phyloP scores from a whole-genome alignment of 257 asterid genomes.

The Solanum arcanum region DNA sequence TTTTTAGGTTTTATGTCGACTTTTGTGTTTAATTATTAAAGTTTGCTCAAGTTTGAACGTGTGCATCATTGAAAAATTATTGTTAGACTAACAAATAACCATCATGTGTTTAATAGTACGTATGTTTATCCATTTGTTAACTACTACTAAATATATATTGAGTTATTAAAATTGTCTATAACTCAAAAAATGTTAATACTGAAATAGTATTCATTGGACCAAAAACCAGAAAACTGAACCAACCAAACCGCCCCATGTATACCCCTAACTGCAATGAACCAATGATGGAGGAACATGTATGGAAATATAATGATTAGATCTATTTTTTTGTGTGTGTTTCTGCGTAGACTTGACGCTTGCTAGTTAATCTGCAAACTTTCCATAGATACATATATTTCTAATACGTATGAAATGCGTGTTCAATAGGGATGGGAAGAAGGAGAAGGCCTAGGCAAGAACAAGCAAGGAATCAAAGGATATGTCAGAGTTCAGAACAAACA shows the following conservation, averaged over 20 bases:
- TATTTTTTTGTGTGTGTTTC: not conserved
- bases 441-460: constrained; percentile 93
- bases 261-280: not conserved
- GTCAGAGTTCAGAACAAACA: constrained; percentile 85
- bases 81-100: too few species aligned
- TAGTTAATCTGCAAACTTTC: not conserved
- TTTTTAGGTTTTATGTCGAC: too few species aligned
- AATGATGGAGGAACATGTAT: not conserved
- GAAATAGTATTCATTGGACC: too few species aligned
- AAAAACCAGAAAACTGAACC: too few species aligned
- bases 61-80: too few species aligned
- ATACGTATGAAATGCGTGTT: not conserved
- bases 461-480: constrained; percentile 95
- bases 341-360: not conserved
- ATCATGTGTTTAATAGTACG: too few species aligned
- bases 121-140: too few species aligned
- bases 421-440: constrained; percentile 99
- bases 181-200: too few species aligned
- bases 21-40: too few species aligned
- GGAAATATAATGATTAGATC: not conserved
- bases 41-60: too few species aligned
- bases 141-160: too few species aligned
- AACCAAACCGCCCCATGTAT: not conserved
- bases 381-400: not conserved
- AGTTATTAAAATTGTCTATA: too few species aligned